Percentiles rank a stretch among this genome's conserved stretches.
Evolutionary conservation across 2,329 filamentous ascomycete species (phyloP).

Genomic region (Fusarium pseudoanthophilum): DNA sequence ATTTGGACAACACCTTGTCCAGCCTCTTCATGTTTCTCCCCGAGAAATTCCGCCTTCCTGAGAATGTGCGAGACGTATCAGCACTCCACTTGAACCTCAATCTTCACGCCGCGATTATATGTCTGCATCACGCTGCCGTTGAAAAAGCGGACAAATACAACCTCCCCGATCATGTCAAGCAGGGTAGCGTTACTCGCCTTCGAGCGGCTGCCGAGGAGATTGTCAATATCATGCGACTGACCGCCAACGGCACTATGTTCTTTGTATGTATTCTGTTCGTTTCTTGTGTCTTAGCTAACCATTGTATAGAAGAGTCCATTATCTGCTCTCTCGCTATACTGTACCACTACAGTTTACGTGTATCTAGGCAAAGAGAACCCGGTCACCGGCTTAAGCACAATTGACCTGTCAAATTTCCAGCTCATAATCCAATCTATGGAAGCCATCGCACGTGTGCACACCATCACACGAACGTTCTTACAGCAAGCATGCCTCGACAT

Average conservation of each 20-base stretch:
- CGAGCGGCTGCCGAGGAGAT: constrained; percentile 86
- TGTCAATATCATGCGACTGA: constrained; percentile 82
- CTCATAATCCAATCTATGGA: constrained; percentile 84
- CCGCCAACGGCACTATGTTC: constrained; percentile 74
- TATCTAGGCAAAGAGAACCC: constrained; percentile 78
- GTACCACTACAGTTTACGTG: constrained; percentile 84
- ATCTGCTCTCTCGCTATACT: constrained; percentile 82
- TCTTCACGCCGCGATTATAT: constrained; percentile 87
- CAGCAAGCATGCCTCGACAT: constrained; percentile 87
- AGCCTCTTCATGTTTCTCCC: constrained; percentile 84
- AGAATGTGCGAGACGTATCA: constrained; percentile 74
- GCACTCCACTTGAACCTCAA: constrained; percentile 88
- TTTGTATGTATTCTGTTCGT: constrained; percentile 63
- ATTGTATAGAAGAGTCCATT: constrained; percentile 48
- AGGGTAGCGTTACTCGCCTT: constrained; percentile 77
- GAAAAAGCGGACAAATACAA: constrained; percentile 82
- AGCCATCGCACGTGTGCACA: constrained; percentile 76
- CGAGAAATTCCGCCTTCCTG: constrained; percentile 76
- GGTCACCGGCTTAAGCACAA: constrained; percentile 65
- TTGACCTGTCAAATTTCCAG: constrained; percentile 66
- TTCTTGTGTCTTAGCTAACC: background rate
- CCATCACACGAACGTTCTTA: constrained; percentile 85
- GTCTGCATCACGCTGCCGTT: constrained; percentile 87
- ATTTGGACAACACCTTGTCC: constrained; percentile 82
- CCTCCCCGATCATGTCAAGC: constrained; percentile 71